Percentiles rank a stretch among this genome's conserved stretches.
Conservation (phyloP, 2,329 filamentous ascomycete genomes). For the Penicillium sp. region DNA sequence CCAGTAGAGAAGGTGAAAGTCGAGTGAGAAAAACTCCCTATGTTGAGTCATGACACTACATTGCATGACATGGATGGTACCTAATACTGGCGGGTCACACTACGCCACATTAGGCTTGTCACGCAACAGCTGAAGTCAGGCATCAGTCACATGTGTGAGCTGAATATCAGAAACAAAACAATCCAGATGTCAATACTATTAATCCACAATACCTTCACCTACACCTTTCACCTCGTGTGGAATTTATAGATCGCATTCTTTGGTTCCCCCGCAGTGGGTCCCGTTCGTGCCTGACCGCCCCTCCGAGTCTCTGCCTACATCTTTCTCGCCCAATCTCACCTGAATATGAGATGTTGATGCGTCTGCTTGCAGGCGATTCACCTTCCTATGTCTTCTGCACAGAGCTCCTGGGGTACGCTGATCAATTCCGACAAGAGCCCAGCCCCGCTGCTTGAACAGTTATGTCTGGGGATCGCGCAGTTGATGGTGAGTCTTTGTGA, state of each 20-base stretch:
- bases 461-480: slow-evolving; percentile 68
- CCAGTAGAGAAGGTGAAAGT: background rate
- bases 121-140: background rate
- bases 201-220: background rate
- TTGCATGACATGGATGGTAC: background rate
- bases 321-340: slow-evolving; percentile 6
- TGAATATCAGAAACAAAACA: background rate
- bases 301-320: slow-evolving; percentile 2
- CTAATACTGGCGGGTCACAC: slow-evolving; percentile 1
- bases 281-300: slow-evolving; percentile 28
- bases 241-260: background rate
- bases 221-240: background rate
- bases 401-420: slow-evolving; percentile 60
- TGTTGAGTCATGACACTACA: background rate
- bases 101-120: slow-evolving; percentile 10
- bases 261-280: slow-evolving; percentile 24
- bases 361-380: slow-evolving; percentile 6
- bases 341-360: slow-evolving; percentile 14
- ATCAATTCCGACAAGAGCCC: slow-evolving; percentile 69
- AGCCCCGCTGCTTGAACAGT: slow-evolving; percentile 65
- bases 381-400: slow-evolving; percentile 33
- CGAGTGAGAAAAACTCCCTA: background rate
- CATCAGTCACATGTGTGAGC: slow-evolving; percentile 1
- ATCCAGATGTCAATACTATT: background rate
- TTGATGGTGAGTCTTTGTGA: slow-evolving; percentile 63